Evolutionary conservation across 1,139 yeast species (phyloP).

Genomic region (Nadsonia commutata): DNA sequence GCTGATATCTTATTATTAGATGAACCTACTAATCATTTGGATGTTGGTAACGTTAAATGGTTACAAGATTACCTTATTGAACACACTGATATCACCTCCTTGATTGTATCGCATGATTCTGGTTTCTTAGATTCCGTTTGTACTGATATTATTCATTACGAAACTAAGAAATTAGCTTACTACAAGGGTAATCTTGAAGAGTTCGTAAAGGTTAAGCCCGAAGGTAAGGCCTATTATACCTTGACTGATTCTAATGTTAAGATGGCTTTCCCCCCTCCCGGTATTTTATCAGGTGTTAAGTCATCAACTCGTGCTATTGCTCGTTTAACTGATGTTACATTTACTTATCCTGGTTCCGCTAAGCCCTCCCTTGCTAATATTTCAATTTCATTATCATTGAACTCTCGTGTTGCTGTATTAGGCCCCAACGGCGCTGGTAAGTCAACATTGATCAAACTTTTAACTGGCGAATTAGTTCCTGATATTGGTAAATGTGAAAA

Average conservation of each 20-base stretch:
- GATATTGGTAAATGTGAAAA: conserved; percentile 83
- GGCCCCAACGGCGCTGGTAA: conserved; percentile 99
- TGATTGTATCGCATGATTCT: conserved; percentile 95
- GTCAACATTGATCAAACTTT: conserved; percentile 80
- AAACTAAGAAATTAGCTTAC: conserved; percentile 84
- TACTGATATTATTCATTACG: conserved; percentile 94
- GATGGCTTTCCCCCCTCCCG: conserved; percentile 98
- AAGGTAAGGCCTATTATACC: conserved; percentile 94
- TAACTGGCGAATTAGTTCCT: conserved; percentile 86
- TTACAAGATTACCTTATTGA: conserved; percentile 69
- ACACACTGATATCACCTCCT: conserved; percentile 77
- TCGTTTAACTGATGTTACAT: conserved; percentile 71
- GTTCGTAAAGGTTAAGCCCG: conserved; percentile 85
- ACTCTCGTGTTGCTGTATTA: conserved; percentile 89
- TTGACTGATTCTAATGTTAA: conserved; percentile 83
- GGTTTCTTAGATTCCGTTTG: conserved; percentile 93
- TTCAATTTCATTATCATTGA: conserved; percentile 75
- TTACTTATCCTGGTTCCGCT: conserved; percentile 76
- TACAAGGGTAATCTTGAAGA: conserved; percentile 92
- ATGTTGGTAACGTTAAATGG: conserved; percentile 89
- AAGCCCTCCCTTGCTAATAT: conserved; percentile 72
- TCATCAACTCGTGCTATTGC: conserved; percentile 94
- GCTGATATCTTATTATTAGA: conserved; percentile 90
- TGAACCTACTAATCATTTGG: conserved; percentile 98
- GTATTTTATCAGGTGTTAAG: conserved; percentile 89